Conservation (phyloP, 2,329 filamentous ascomycete species). For the Pseudocercospora fuligena region DNA sequence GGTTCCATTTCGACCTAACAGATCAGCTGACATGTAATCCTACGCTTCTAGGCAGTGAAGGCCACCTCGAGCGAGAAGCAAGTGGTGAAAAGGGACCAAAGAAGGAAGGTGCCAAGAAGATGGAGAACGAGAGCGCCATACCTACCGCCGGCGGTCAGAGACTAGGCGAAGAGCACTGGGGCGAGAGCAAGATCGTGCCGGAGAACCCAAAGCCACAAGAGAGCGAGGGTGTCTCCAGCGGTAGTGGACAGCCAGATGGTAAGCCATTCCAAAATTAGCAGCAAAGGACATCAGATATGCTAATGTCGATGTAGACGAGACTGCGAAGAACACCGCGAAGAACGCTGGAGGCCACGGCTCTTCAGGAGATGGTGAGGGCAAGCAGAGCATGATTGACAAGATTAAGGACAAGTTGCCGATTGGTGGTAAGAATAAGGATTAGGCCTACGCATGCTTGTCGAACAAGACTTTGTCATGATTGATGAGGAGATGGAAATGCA, state of each 20-base stretch:
- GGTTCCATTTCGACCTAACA: not conserved
- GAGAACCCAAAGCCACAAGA: conserved; percentile 31
- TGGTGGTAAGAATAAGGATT: conserved; percentile 26
- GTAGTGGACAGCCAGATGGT: conserved; percentile 36
- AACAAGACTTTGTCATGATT: not conserved
- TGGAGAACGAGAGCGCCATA: conserved; percentile 38
- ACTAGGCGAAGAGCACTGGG: conserved; percentile 41
- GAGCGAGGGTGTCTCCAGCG: conserved; percentile 28
- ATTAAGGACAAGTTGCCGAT: conserved; percentile 37
- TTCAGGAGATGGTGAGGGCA: conserved; percentile 23
- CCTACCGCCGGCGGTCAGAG: conserved; percentile 40
- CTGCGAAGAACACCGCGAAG: conserved; percentile 36
- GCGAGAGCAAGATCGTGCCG: conserved; percentile 42
- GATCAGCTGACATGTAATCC: not conserved
- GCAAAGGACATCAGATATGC: not conserved
- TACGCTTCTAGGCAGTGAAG: not conserved
- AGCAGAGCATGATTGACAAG: conserved; percentile 35
- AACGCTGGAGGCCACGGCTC: conserved; percentile 35
- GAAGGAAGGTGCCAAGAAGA: conserved; percentile 20
- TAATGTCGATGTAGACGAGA: conserved; percentile 23
- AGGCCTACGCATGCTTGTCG: not conserved
- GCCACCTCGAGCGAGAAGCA: conserved; percentile 15
- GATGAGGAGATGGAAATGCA: not conserved
- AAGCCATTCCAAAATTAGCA: conserved; percentile 20
- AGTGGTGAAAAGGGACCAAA: conserved; percentile 1